Percentiles rank a stretch among this genome's conserved stretches.
Evolutionary conservation across 495 filamentous ascomycete genomes (phyloP).

Genomic region (Evernia prunastri): DNA sequence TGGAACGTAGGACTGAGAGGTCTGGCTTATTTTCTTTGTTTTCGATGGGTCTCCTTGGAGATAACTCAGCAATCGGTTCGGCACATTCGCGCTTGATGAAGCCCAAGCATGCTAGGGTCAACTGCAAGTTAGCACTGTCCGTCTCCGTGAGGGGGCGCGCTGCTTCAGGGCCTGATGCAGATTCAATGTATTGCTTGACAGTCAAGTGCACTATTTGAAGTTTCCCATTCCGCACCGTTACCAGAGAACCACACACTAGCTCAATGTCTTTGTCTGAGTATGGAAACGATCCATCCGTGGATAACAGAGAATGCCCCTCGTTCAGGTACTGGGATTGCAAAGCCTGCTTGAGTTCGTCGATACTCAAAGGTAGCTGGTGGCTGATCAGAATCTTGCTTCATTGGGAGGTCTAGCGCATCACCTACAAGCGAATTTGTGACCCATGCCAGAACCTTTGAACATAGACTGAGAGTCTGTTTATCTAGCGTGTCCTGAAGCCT

Average conservation of each 20-base stretch:
- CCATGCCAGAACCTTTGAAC: background rate
- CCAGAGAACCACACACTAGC: constrained; percentile 3
- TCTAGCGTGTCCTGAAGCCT: background rate
- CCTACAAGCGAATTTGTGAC: background rate
- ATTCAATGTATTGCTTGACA: background rate
- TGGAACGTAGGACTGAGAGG: no score
- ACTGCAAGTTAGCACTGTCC: no score
- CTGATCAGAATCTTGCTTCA: background rate
- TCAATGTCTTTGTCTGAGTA: constrained; percentile 15
- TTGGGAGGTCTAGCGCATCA: background rate
- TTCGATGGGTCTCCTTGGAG: no score
- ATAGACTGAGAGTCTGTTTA: background rate
- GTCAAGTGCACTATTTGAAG: constrained; percentile 5
- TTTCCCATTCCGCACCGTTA: background rate
- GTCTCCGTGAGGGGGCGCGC: no score
- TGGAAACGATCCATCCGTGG: no score
- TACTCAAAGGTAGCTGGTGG: background rate
- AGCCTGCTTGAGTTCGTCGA: background rate
- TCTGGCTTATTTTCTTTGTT: no score
- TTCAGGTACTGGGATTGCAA: background rate
- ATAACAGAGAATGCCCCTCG: constrained; percentile 1
- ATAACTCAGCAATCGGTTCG: no score
- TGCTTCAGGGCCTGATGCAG: no score
- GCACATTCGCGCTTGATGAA: no score
- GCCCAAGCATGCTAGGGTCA: no score